Conservation (phyloP, 129 eudicot species). For the Tagetes erecta region DNA sequence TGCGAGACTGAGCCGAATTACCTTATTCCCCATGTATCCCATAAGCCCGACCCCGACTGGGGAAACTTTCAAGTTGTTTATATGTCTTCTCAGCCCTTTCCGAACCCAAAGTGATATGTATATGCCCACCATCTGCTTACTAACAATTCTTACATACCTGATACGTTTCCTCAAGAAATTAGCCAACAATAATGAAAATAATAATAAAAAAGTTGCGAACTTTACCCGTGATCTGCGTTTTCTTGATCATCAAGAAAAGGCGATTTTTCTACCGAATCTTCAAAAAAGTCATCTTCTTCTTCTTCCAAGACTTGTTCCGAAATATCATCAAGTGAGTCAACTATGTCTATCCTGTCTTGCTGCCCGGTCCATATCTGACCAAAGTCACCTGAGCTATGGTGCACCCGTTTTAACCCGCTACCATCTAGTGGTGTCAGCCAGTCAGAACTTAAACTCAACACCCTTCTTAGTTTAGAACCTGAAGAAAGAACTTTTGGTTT, state of each 20-base stretch:
- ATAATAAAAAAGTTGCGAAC: neutral
- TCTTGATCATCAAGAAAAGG: slow-evolving; percentile 14
- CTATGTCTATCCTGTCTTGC: slow-evolving; percentile 45
- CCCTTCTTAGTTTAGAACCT: slow-evolving; percentile 58
- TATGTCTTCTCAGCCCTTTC: slow-evolving; percentile 81
- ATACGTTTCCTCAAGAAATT: slow-evolving; percentile 18
- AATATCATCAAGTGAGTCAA: slow-evolving; percentile 49
- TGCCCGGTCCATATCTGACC: slow-evolving; percentile 49
- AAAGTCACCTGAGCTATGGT: slow-evolving; percentile 73
- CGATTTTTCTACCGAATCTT: slow-evolving; percentile 31
- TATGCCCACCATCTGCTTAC: slow-evolving; percentile 99
- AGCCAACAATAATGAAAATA: slow-evolving; percentile 8
- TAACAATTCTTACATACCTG: slow-evolving; percentile 77
- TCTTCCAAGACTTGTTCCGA: slow-evolving; percentile 53
- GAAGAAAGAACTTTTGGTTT: slow-evolving; percentile 60
- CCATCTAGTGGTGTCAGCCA: slow-evolving; percentile 43
- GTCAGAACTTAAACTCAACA: slow-evolving; percentile 50
- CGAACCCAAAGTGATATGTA: slow-evolving; percentile 93
- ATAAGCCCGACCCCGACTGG: slow-evolving; percentile 97
- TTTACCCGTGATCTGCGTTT: slow-evolving; percentile 33
- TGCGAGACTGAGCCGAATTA: slow-evolving; percentile 24
- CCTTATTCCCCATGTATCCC: slow-evolving; percentile 99
- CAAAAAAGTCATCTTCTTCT: slow-evolving; percentile 57
- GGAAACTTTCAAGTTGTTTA: slow-evolving; percentile 84
- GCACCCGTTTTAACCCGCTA: slow-evolving; percentile 58